Evolutionary conservation across 106 monocot genomes (phyloP), one percentile per base, ranked within the genome.

Genomic region (Xerophyta viscosa): DNA sequence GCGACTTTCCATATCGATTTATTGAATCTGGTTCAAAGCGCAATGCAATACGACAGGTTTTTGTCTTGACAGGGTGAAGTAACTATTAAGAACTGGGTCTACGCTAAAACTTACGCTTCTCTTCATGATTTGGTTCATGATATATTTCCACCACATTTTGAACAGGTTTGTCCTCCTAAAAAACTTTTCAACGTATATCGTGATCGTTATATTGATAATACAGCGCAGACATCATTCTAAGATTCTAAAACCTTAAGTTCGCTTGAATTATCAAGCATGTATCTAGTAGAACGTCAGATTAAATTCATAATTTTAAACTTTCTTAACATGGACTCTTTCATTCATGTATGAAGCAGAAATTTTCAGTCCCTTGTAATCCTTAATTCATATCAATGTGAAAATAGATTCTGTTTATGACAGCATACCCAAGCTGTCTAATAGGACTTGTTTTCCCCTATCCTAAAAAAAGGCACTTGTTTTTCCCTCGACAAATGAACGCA

Each of bases 81-180:
- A 41, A 85, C 89, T 3, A 73, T 98, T 29, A 78, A 89, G 52
- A 68, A 86, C 57, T 58, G 56, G 46, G 63, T 77, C 39, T 82
- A 98, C 42, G 82, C 82, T 54, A 89, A 86, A 57, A 89, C 96
- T 3, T 98, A 98, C 71, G 89, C 89, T 6, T 89, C 96, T 3
- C 69, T 98, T 50, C 88, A 98, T 54, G 85, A 78, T 2, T 31
- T 98, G 52, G 86, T 90, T 53, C 73, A 98, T 65, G 96, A 89
- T 65, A 98, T 98, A 85, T 98, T 98, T 48, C 96, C 96, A 13
- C 86, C 96, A 22, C 59, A 79, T 33, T 76, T 66, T 52, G 96
- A 98, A 65, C 89, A 98, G 96, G 96, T 98, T 56, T 9, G 70
- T 51, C 29, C 13, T 61, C 55, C 27, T 47, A 30, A 19, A 28